phyloP scores from a whole-genome alignment of 1,284 basidiomycete genomes.

The Porphyrellus sp. region DNA sequence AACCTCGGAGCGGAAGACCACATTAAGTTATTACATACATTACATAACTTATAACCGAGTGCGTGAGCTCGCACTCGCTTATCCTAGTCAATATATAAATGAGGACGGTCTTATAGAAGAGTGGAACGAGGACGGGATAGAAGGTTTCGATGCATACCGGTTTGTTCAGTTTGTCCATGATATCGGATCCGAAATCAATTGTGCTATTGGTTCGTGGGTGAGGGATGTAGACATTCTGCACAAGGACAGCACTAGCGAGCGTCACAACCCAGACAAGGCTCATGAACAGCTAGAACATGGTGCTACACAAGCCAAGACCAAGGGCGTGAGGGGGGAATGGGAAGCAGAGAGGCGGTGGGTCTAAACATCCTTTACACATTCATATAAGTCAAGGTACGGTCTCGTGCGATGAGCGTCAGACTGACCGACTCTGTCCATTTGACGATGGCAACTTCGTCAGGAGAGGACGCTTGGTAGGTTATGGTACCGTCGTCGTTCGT shows the following conservation, averaged over 20 bases:
- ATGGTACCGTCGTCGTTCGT: constrained; percentile 89
- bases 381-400: constrained; percentile 85
- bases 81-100: no score
- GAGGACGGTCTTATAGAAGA: neutral
- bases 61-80: no score
- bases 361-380: no score
- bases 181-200: constrained; percentile 38
- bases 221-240: constrained; percentile 42
- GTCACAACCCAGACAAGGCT: neutral
- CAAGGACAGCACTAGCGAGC: constrained; percentile 25
- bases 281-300: constrained; percentile 6
- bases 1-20: no score
- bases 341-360: no score
- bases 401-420: constrained; percentile 81
- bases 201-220: constrained; percentile 36
- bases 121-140: no score
- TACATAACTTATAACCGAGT: no score
- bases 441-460: constrained; percentile 99
- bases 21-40: no score
- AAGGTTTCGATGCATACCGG: constrained; percentile 37
- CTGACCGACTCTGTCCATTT: constrained; percentile 96
- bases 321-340: neutral
- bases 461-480: constrained; percentile 97
- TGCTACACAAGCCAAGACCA: neutral
- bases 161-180: constrained; percentile 46